Evolutionary conservation across 31 red algal species (phyloP), one percentile per base, ranked within the genome.

Genomic region (Asparagopsis taxiformis): DNA sequence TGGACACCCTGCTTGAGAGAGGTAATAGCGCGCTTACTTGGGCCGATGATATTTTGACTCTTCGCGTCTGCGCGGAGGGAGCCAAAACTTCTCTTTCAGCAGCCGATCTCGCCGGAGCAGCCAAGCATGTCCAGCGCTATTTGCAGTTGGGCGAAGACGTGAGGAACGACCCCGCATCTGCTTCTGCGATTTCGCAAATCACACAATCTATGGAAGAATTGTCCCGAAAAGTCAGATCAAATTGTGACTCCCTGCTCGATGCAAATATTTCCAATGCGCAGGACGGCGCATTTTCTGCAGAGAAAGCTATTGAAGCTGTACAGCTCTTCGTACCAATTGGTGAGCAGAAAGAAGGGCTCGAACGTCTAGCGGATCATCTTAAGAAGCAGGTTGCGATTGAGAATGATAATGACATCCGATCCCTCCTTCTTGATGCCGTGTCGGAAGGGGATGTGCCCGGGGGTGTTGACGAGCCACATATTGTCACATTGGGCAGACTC

Each of bases 311-410:
- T 21, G 53, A 68, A 54, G 78, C 77, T 1, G 79, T 84, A n/a
- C 33, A 66, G 28, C 66, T 94, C 28, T 82, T 88, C 44, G 83
- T 94, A 3, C 85, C 72, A 35, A 82, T 94, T 62, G 91, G 78
- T 20, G 20, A 51, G 55, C 51, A 35, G 20, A 37, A 75, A 16
- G 91, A 94, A 61, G 91, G 75, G 4, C 50, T 94, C 55, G 26
- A 19, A 2, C 30, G 44, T 15, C 51, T 94, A n/a, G 46, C 78
- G 3, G 82, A 58, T 23, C 72, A 80, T 49, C 8, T 81, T 36
- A 65, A 43, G 9, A 55, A 34, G 11, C 46, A 65, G 23, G 51
- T 89, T 51, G 70, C 56, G 0, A 57, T 63, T 2, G 83, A 87
- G 38, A 59, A 53, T 49, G 70, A 81, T 61, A 38, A 24, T 19